Evolutionary conservation across 1,284 basidiomycete genomes (phyloP).

Genomic region (Sporisorium reilianum): DNA sequence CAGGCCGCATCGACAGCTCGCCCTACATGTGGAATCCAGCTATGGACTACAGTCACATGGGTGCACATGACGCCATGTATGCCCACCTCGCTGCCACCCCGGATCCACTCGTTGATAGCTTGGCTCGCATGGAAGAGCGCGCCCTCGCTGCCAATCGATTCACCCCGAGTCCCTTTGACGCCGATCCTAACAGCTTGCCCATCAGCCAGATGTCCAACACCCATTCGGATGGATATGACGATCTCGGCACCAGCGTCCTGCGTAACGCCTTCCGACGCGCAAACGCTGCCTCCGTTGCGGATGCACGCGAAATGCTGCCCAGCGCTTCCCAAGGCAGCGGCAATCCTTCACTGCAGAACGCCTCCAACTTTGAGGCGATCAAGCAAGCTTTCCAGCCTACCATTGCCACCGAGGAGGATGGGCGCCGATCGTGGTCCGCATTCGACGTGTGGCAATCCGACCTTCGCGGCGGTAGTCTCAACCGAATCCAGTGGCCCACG

Average conservation of each 20-base stretch:
- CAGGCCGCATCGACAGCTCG: conserved; percentile 8
- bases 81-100: conserved; percentile 33
- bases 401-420: conserved; percentile 52
- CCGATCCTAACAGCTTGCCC: conserved; percentile 7
- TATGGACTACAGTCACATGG: conserved; percentile 13
- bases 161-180: conserved; percentile 15
- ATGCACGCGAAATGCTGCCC: conserved; percentile 20
- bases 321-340: conserved; percentile 18
- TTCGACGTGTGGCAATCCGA: conserved; percentile 60
- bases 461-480: conserved; percentile 28
- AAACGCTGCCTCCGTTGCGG: conserved; percentile 27
- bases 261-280: conserved; percentile 42
- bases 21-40: conserved; percentile 22
- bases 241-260: conserved; percentile 39
- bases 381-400: conserved; percentile 58
- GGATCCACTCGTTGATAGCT: conserved; percentile 44
- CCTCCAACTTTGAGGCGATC: conserved; percentile 57
- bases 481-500: conserved; percentile 30
- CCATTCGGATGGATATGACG: conserved; percentile 27
- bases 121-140: conserved; percentile 41
- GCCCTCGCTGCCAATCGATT: conserved; percentile 25
- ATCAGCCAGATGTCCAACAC: conserved; percentile 26
- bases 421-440: conserved; percentile 58
- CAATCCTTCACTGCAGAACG: conserved; percentile 40
- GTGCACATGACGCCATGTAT: conserved; percentile 30